phyloP scores from a whole-genome alignment of 345 rosid genomes.

The Euphorbia pulcherrima region DNA sequence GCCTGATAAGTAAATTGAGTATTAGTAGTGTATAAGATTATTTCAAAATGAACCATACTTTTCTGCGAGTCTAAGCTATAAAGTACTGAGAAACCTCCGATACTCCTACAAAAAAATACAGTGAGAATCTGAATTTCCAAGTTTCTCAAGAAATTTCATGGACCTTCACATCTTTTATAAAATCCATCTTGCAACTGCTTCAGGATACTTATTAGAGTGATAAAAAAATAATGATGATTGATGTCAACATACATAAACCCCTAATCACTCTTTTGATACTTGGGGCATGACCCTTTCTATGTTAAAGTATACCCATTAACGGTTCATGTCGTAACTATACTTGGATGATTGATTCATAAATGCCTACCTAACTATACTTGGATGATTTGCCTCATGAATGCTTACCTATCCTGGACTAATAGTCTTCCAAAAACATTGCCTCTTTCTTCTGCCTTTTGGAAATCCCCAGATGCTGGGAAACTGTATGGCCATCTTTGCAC shows the following conservation, averaged over 20 bases:
- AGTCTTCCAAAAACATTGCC: slow-evolving; percentile 74
- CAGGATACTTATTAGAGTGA: background rate
- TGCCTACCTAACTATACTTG: slow-evolving; percentile 44
- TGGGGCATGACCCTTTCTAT: background rate
- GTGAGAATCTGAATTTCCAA: background rate
- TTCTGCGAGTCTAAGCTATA: background rate
- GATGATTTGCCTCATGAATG: background rate
- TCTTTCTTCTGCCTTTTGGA: slow-evolving; percentile 61
- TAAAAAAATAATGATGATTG: background rate
- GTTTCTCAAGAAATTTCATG: background rate
- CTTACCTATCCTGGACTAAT: slow-evolving; percentile 62
- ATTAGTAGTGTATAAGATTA: background rate
- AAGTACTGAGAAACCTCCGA: background rate
- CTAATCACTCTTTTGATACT: no score
- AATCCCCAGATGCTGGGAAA: slow-evolving; percentile 92
- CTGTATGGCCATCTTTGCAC: slow-evolving; percentile 84
- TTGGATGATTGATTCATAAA: background rate
- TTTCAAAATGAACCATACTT: background rate
- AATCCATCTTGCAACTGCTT: background rate
- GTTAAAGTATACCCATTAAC: background rate
- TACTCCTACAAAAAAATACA: background rate
- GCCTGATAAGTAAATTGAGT: background rate
- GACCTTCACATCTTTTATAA: background rate
- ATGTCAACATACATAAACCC: background rate
- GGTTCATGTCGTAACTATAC: background rate